Evolutionary conservation across 345 rosid species (phyloP), one percentile per base, ranked within the genome.

Genomic region (Salix arbutifolia): DNA sequence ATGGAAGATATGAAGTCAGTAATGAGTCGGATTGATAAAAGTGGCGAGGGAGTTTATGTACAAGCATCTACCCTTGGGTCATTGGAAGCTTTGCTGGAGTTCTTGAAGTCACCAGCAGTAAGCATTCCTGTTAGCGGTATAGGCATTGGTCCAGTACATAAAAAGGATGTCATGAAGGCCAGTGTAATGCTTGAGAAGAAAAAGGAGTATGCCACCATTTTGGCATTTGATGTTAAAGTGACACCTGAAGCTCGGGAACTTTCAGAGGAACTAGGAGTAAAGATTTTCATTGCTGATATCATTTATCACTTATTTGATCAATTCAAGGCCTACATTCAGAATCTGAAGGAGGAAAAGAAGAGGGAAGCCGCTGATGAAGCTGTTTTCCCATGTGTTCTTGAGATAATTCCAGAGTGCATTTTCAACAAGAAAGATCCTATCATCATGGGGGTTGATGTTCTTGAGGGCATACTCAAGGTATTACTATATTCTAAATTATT

Each of bases 11-110:
- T 93, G 92, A 85, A 86, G 78, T 89, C 96, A 23, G 97, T 93
- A 69, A 82, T 90, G 91, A 92, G 85, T 85, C 89, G 97, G 72
- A 90, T 93, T 28, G 98, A 96, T 80, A 90, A 82, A 85, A 91
- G 90, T 66, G 96, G 97, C 8, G 97, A 91, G 89, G 99, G 98
- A 77, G 98, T 93, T 40, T 92, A 86, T 80, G 99, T 96, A 31
- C 98, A 96, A 85, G 96, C 98, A 56, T 96, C 99, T 23, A 96
- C 99, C 8, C 85, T 93, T 66, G 98, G 99, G 50, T 96, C 98
- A 30, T 84, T 96, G 82, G 98, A 96, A 89, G 99, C 99, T 17
- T 82, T 96, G 83, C 90, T 93, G 74, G 99, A 93, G 76, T 96
- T 87, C 84, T 80, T 96, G 85, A 93, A 91, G 88, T 83, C 99